Base-by-base conservation (phyloP, 2,329 filamentous ascomycete species). In the Penicillium sp. region DNA sequence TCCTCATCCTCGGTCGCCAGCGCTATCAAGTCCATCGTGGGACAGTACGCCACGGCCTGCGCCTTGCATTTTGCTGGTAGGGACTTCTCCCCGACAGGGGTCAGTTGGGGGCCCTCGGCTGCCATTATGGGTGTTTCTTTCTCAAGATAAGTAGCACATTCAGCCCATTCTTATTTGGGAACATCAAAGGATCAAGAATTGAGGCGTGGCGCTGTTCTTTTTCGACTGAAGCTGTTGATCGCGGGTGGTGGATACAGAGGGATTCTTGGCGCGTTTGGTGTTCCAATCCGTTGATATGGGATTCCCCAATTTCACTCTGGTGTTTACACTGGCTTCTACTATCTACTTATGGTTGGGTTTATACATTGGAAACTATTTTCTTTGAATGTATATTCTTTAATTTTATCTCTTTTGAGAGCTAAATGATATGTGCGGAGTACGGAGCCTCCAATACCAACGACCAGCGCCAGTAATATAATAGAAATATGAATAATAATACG, bases 1-100 rank as follows among this genome's bases (percentile, higher is more conserved):
- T 86, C 85, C 46, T 85, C 85, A 57, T 86, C 83, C 16, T 82
- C 80, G n/a, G 82, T 84, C 14, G 88, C 87, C 12, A 90, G 78
- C 12, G 89, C 88, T 12, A 91, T 80, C 43, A 97, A 80, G 74
- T 97, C 90, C 78, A 96, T 89, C 9, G 87, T 88, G 16, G 92
- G 90, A 73, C 91, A 96, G 73, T 89, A 90, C 26, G 86, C 82
- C 33, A 93, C 79, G 48, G 88, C 66, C 56, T 64, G 67, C 48
- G 70, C 58, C 62, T 78, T 77, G 64, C 74, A 75, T 73, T 73
- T 76, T 65, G 70, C 66, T 31, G 72, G 65, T 37, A 77, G 65
- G 47, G 67, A 69, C 62, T 77, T 76, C 59, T 76, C 74, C 40
- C 69, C 71, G 43, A 77, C 71, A 16, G 70, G 64, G 7, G 69